Base-by-base conservation (phyloP, 2,329 filamentous ascomycete genomes). In the Metarhizium anisopliae region DNA sequence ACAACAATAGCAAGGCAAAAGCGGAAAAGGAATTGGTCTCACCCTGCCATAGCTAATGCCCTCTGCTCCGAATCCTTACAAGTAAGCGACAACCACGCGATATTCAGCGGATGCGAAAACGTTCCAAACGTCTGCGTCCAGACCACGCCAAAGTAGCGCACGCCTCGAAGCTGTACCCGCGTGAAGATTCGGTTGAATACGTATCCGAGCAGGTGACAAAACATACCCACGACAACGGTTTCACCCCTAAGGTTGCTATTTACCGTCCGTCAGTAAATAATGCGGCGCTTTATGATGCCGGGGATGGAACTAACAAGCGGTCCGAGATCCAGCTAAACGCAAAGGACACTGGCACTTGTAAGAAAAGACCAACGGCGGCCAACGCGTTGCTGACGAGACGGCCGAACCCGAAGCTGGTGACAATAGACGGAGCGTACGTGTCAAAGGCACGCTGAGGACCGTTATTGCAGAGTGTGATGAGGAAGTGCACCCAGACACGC, bases 21-120 rank as follows among this genome's bases (percentile, higher is more conserved):
- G 25, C 25, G 25, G 25, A 4, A 25, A 25, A 25, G 25, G 25
- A 25, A 25, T 25, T 25, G 25, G 25, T 5, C 68, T 69, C 65
- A 79, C 76, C 79, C 72, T 7, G 81, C 80, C 81, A 84, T 84
- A 11, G 80, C 78, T 0, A 84, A 70, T 0, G 81, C 79, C 51
- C 81, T 70, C 60, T 83, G 77, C 58, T 84, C 80, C 0, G 80
- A 81, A 53, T 81, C 79, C 0, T 72, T 71, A 63, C 81, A 81
- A 2, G 77, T 74, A 1, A 83, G 68, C 0, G 79, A 82, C 64
- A 84, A 72, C 80, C 81, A 84, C 1, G 80, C 76, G 52, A 84
- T 81, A 62, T 84, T 84, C 25, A 84, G 71, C 0, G 78, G 78
- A 55, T 81, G 78, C 1, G 76, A 75, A 56, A 80, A 80, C 4